These are phyloP conservation scores for Carex cristatella DNA, from an alignment of 176 grass and related monocot species.

Conservation along the genomic window DNA sequence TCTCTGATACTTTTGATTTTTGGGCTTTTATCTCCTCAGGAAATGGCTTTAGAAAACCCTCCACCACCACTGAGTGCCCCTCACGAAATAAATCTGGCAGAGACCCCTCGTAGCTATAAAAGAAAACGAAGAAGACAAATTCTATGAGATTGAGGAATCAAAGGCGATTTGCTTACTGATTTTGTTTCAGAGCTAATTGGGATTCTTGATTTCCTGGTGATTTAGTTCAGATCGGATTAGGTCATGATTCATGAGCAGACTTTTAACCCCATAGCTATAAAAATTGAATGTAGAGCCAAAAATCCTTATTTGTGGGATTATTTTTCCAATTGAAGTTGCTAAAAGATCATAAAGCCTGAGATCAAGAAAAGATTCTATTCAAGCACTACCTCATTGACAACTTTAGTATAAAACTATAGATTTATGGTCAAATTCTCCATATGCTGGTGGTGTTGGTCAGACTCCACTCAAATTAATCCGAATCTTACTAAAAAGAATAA, in stretches of 20 bases:
- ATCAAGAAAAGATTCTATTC: not conserved
- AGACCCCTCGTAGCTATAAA: constrained; percentile 50
- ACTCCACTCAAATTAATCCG: not conserved
- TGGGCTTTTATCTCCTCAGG: constrained; percentile 32
- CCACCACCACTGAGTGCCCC: constrained; percentile 90
- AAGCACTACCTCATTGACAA: not conserved
- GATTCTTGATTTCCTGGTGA: not conserved
- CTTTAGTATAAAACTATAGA: not conserved
- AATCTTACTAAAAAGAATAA: not conserved
- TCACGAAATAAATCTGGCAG: constrained; percentile 93
- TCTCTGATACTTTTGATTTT: constrained; percentile 46
- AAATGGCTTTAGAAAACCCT: constrained; percentile 73
- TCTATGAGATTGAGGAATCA: not conserved
- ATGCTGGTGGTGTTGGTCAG: not conserved
- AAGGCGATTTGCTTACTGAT: not conserved
- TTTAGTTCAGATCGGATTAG: not conserved
- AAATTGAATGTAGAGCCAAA: not conserved
- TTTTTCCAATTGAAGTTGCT: not conserved
- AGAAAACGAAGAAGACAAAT: not conserved
- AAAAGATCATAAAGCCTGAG: not conserved
- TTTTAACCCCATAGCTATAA: not conserved
- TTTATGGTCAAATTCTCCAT: not conserved
- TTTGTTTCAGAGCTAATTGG: not conserved
- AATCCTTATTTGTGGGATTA: not conserved
- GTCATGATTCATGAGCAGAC: not conserved